Evolutionary conservation across 139 green algal genomes (phyloP), one percentile per base, ranked within the genome.

Genomic region (Chlamydomonas incerta): DNA sequence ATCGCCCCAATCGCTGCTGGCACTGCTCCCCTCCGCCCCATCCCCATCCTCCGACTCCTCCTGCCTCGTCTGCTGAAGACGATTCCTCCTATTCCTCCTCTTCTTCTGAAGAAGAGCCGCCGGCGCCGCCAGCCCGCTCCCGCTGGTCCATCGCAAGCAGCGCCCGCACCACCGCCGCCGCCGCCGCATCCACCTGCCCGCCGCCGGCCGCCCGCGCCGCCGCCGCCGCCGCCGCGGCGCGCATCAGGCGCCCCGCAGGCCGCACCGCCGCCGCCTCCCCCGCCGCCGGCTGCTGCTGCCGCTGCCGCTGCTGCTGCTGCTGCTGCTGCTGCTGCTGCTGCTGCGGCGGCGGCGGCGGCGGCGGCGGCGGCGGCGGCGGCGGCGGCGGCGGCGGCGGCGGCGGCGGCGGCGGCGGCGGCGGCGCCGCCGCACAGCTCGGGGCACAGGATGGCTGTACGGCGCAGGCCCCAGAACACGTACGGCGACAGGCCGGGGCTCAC

Each of bases 401-500:
- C 50, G 10, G 52, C 50, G 0, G 50, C 72, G 1, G n/a, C 52
- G 3, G 72, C n/a, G 0, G 31, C 74, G 15, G 50, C 72, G 41
- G 58, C 34, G 8, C 14, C 50, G 35, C 46, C 29, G 14, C 11
- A 29, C 79, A 85, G 65, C 46, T 67, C 52, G 3, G 71, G 52
- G 63, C 82, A 87, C 13, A 57, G 10, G 57, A 87, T 37, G 23
- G 57, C 46, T 4, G 60, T n/a, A 0, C 82, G 71, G 33, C 82
- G 71, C 41, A 87, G 82, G 58, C 82, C 82, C 82, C 82, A 87
- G 72, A 87, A 87, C 50, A 60, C 60, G 9, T 11, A 6, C 1
- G 80, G 80, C 5, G 21, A 50, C 23, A 77, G 58, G 20, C n/a
- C 24, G 4, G 62, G 31, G 10, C 26, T 13, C 3, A 50, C 60